Evolutionary conservation across 208 protist genomes (phyloP), one percentile per base, ranked within the genome.

Genomic region (Perkinsela sp.): DNA sequence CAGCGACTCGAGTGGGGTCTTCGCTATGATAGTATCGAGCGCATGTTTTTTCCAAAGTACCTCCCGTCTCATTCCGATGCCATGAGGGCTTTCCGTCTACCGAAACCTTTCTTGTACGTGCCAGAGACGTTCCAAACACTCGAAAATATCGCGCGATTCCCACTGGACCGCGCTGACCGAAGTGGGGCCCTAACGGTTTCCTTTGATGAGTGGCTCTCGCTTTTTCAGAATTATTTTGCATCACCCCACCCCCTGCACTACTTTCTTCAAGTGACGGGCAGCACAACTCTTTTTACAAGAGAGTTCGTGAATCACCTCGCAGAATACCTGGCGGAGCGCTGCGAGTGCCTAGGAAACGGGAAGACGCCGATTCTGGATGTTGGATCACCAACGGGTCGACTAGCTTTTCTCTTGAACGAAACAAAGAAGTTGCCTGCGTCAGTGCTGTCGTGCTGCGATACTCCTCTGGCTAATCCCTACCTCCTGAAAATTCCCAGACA

Each of bases 141-240:
- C 28, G 83, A 90, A 75, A 79, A 90, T 67, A 88, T 90, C 72
- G 87, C 85, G 28, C 83, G 85, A 1, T 76, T 88, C 66, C 83
- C 85, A 30, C 78, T 90, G 1, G 82, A 86, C 68, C 75, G 78
- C 31, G 87, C 81, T 74, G 79, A 85, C 71, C 70, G 70, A 28
- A 80, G 85, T 31, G 78, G 78, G 48, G 75, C 84, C 73, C 71
- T 78, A 0, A 29, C 74, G 57, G 57, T 90, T 69, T 82, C 67
- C 67, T 90, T 88, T 72, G 80, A 86, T 70, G 83, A 90, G 74
- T 90, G 82, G 81, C 88, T 85, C 71, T 80, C 72, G n/a, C 80
- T 90, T 66, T 87, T 90, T 66, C 88, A 82, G 82, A 90, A 90
- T 72, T 90, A 90, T 74, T 84, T 84, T 71, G 78, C 82, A 66